These are phyloP conservation scores for Rhododendron vialii DNA, from an alignment of 148 eudicot species.

Conservation along the genomic window DNA sequence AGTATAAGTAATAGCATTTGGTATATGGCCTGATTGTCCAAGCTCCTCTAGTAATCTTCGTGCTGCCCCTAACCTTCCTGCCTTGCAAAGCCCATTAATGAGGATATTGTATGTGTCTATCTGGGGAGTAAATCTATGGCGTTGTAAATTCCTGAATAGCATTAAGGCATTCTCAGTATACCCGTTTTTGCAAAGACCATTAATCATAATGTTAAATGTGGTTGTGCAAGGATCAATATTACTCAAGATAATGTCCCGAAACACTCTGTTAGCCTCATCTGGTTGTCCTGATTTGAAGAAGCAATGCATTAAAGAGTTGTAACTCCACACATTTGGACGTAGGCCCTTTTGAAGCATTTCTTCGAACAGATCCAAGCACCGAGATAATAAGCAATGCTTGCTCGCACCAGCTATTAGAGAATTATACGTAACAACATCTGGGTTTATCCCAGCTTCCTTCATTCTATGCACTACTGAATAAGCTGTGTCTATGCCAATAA, in stretches of 20 bases:
- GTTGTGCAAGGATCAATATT: slow-evolving; percentile 40
- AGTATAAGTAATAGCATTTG: slow-evolving; percentile 73
- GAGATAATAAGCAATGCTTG: slow-evolving; percentile 32
- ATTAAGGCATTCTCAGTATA: slow-evolving; percentile 55
- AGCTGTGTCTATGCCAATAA: slow-evolving; percentile 66
- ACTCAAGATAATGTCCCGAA: slow-evolving; percentile 44
- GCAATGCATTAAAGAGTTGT: slow-evolving; percentile 86
- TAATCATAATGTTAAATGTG: slow-evolving; percentile 70
- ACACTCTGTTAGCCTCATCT: slow-evolving; percentile 61
- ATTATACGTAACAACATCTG: slow-evolving; percentile 72
- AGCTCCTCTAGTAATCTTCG: slow-evolving; percentile 58
- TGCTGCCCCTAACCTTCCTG: slow-evolving; percentile 43
- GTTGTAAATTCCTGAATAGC: slow-evolving; percentile 60
- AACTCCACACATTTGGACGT: slow-evolving; percentile 71
- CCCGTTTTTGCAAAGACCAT: slow-evolving; percentile 77
- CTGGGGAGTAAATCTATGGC: slow-evolving; percentile 52
- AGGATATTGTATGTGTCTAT: slow-evolving; percentile 76
- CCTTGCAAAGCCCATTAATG: slow-evolving; percentile 68
- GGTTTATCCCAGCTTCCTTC: slow-evolving; percentile 78
- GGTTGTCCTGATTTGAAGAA: slow-evolving; percentile 69
- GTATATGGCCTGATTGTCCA: slow-evolving; percentile 42
- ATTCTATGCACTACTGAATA: slow-evolving; percentile 61
- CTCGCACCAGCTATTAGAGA: slow-evolving; percentile 75
- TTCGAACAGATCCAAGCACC: slow-evolving; percentile 57
- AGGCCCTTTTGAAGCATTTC: slow-evolving; percentile 73